A percentile compares a stretch with the other conserved stretches of the same genome.
phyloP scores from a whole-genome alignment of 2,329 filamentous ascomycete species.

The Aspergillus amoenus region DNA sequence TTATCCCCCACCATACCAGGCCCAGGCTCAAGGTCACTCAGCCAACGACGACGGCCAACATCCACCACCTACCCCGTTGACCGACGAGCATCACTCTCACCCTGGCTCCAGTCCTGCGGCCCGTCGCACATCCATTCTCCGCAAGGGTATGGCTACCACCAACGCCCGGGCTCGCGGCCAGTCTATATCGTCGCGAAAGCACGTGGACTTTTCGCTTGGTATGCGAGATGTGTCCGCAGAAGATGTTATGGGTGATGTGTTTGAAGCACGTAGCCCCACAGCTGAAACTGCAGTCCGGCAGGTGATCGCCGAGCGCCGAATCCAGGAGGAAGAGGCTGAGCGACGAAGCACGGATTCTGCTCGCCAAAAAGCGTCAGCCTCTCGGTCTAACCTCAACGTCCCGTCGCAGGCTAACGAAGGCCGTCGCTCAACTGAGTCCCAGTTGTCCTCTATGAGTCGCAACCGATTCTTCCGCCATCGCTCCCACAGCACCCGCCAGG shows the following conservation, averaged over 20 bases:
- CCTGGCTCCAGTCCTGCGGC: conserved; percentile 26
- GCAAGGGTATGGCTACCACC: conserved; percentile 47
- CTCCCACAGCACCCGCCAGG: conserved; percentile 30
- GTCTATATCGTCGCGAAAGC: conserved; percentile 59
- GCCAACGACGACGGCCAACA: conserved; percentile 46
- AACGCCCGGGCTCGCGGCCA: conserved; percentile 54
- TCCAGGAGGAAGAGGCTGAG: conserved; percentile 35
- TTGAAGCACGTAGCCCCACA: conserved; percentile 53
- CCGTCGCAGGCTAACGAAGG: conserved; percentile 20
- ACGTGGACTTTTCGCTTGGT: conserved; percentile 70
- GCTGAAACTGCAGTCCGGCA: conserved; percentile 42
- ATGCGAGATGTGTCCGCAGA: conserved; percentile 59
- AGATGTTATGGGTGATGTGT: conserved; percentile 65
- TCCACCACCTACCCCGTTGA: conserved; percentile 32
- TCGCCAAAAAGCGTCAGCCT: conserved; percentile 17
- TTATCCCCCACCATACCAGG: conserved; percentile 44
- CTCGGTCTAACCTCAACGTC: conserved; percentile 24
- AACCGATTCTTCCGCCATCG: conserved; percentile 64
- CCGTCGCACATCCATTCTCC: conserved; percentile 55
- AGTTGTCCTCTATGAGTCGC: conserved; percentile 47
- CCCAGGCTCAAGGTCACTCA: conserved; percentile 38
- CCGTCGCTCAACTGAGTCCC: conserved; percentile 31
- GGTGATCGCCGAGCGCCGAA: conserved; percentile 37
- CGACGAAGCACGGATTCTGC: conserved; percentile 28
- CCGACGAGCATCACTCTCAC: conserved; percentile 20